phyloP scores from a whole-genome alignment of 2,329 filamentous ascomycete genomes.

The Ambrosiella beaveri region DNA sequence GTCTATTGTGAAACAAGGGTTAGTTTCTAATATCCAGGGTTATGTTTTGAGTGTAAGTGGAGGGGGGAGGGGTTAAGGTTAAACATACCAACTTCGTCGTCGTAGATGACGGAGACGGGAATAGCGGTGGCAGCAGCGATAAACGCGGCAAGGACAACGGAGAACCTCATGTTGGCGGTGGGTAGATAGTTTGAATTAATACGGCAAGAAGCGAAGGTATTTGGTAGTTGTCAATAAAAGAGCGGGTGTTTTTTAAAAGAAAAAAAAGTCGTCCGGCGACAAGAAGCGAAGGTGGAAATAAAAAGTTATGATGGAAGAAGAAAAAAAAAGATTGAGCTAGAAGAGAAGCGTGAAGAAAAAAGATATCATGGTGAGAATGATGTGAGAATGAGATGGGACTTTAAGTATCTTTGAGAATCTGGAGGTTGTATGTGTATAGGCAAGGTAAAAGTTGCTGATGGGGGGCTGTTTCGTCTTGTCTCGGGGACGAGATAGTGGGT shows the following conservation, averaged over 20 bases:
- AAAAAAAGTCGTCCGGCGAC: slow-evolving; percentile 12
- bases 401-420: neutral
- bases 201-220: neutral
- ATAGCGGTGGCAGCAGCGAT: slow-evolving; percentile 29
- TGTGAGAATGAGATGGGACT: neutral
- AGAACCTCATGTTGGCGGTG: slow-evolving; percentile 36
- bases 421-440: neutral
- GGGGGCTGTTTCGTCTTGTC: neutral
- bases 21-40: no score
- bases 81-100: neutral
- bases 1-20: no score
- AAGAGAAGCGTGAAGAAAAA: slow-evolving; percentile 8
- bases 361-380: neutral
- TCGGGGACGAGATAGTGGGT: neutral
- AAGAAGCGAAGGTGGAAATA: slow-evolving; percentile 14
- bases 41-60: no score
- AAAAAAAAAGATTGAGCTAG: neutral
- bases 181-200: neutral
- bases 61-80: neutral
- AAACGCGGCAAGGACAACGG: slow-evolving; percentile 29
- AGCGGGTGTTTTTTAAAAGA: slow-evolving; percentile 3
- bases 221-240: neutral
- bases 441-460: neutral
- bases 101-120: slow-evolving; percentile 13
- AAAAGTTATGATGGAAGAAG: slow-evolving; percentile 5